A percentile compares a stretch with the other conserved stretches of the same genome.
Evolutionary conservation across 176 grass and related monocot species (phyloP).

Genomic region (Bothriochloa decipiens): DNA sequence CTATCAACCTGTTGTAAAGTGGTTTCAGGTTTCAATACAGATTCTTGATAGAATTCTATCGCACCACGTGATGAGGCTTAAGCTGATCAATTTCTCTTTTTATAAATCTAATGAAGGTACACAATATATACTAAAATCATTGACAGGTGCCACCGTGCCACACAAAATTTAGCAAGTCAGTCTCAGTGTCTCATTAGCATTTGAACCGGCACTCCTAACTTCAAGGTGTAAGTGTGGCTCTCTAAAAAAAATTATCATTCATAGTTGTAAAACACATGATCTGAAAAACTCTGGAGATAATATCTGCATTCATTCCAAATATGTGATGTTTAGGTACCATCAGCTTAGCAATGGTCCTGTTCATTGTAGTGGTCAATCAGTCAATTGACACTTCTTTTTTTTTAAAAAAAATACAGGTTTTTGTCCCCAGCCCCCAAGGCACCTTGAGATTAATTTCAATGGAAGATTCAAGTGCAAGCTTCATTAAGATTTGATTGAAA

Average conservation of each 20-base stretch:
- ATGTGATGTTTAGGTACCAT: slow-evolving; percentile 18
- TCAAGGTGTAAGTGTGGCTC: not conserved
- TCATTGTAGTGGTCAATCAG: not conserved
- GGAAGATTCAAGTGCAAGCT: not conserved
- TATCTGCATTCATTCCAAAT: not conserved
- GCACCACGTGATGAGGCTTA: not conserved
- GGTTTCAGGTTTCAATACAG: slow-evolving; percentile 7
- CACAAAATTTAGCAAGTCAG: not conserved
- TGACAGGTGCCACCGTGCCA: not conserved
- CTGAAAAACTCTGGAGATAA: not conserved
- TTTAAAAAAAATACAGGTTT: not conserved
- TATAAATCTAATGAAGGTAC: slow-evolving; percentile 11
- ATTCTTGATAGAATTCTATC: not conserved
- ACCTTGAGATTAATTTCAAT: slow-evolving; percentile 24
- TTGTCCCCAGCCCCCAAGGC: not conserved
- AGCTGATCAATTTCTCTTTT: not conserved
- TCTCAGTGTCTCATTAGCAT: not conserved
- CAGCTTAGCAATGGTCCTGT: not conserved
- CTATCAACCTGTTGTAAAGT: slow-evolving; percentile 6
- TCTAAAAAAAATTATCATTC: slow-evolving; percentile 10
- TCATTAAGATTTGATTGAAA: slow-evolving; percentile 12
- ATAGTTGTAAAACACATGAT: slow-evolving; percentile 7
- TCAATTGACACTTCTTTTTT: not conserved
- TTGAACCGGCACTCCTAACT: not conserved
- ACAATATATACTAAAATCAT: not conserved